Evolutionary conservation across 1,284 basidiomycete genomes (phyloP), one percentile per base, ranked within the genome.

Genomic region (Irpex lacteus): DNA sequence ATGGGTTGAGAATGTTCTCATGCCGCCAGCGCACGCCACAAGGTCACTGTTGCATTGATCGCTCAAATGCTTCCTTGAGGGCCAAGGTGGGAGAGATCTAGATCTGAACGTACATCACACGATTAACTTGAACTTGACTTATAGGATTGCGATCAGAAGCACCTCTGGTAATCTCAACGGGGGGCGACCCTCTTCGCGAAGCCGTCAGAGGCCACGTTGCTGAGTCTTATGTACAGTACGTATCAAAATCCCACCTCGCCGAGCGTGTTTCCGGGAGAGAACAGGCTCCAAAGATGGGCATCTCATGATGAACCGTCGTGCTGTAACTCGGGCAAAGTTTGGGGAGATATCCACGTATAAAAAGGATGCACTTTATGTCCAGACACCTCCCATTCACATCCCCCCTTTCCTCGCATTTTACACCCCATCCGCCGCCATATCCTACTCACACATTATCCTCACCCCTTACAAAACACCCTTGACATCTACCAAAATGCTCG

Each of bases 401-500:
- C 40, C 8, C 40, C 15, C 40, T 44, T 15, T 44, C 40, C 40
- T 15, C 40, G 3, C 26, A 26, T 26, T 26, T 26, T 26, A 26
- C 26, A 26, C 5, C 4, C 40, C 40, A 11, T 54, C 47, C 60
- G 34, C 52, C 37, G 49, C 54, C 47, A 37, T 19, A 2, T 26
- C 55, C 11, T 19, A 26, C 60, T 56, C 55, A 55, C 40, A 13
- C 60, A 5, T 58, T 36, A n/a, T 62, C 26, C 34, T 19, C 34
- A 59, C 50, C 59, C 34, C 58, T 60, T 34, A 6, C 49, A 60
- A 60, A 47, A 59, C 57, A 34, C 9, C n/a, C 4, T 56, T 56
- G 9, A 56, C 21, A 18, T 59, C 15, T n/a, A 11, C 55, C 56
- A 26, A 36, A 65, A 78, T 84, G 60, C 70, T 71, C 65, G 73